A percentile compares a stretch with the other conserved stretches of the same genome.
phyloP scores from a whole-genome alignment of 148 eudicot species.

The Nyssa sinensis region DNA sequence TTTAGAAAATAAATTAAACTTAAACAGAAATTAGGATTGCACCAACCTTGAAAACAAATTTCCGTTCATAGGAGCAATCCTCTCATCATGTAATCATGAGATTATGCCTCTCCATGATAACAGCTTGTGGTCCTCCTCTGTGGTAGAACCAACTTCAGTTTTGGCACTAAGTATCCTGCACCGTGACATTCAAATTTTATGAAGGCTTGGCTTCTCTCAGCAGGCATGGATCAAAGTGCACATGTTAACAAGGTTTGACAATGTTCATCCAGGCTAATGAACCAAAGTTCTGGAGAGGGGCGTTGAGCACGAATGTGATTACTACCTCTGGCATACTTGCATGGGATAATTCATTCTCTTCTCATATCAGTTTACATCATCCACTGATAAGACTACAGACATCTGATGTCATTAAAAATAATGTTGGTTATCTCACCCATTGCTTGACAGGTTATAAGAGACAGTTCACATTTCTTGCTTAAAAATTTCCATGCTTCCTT shows the following conservation, averaged over 20 bases:
- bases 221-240: not conserved
- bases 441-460: too few species aligned
- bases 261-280: not conserved
- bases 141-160: too few species aligned
- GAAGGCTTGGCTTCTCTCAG: not conserved
- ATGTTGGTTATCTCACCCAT: too few species aligned
- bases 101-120: not conserved
- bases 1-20: not conserved
- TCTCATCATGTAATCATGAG: not conserved
- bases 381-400: too few species aligned
- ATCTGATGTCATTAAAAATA: too few species aligned
- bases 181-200: not conserved
- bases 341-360: too few species aligned
- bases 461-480: not conserved
- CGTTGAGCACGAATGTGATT: too few species aligned
- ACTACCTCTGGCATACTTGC: too few species aligned
- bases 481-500: not conserved
- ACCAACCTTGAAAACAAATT: not conserved
- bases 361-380: too few species aligned
- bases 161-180: not conserved
- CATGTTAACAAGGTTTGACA: not conserved
- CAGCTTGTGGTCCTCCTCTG: not conserved
- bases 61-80: not conserved
- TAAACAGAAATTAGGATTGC: not conserved
- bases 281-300: too few species aligned